Base-by-base conservation (phyloP, 1,284 basidiomycete genomes). In the Puccinia hordei region DNA sequence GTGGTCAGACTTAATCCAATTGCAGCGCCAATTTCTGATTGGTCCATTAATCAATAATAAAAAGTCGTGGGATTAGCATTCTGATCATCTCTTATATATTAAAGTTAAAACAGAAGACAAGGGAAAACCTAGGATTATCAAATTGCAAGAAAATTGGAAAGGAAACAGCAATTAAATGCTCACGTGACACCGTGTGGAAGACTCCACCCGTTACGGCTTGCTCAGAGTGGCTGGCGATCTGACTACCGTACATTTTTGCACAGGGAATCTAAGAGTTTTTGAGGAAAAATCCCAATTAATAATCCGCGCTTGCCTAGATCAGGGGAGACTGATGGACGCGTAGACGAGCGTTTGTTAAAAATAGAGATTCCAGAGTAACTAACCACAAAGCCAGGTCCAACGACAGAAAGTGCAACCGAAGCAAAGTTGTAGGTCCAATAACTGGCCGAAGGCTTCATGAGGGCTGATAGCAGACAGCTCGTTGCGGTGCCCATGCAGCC, bases 371-470 rank as follows among this genome's bases (percentile, higher is more conserved):
- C 6, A 44, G 17, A 49, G 10, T 15, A 49, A 79, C 77, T 46
- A 22, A 79, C 68, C 13, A 79, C 77, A 72, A 79, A 79, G 27
- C 69, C 77, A 30, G 77, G 65, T 35, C 77, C 77, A 24, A 79
- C 55, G 13, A 79, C 68, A 5, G 77, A 71, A 12, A 79, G 53
- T 17, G 66, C 53, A 19, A 79, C 68, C 12, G 68, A 51, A 15
- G 51, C 46, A 59, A 79, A 79, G 44, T 79, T 79, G 44, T 49
- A 79, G 3, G 33, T 57, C 77, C 77, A 79, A 79, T 79, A 79
- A 35, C 66, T 61, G n/a, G 49, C 68, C 15, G 55, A 57, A 6
- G 77, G 53, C 53, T 68, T 53, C 77, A 79, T 71, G 12, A 69
- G 17, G 17, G 66, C 65, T 15, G 77, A 71, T 4, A 79, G 46